Evolutionary conservation across 768 basidiomycete species (phyloP), one percentile per base, ranked within the genome.

Genomic region (Pleurotus citrinopileatus): DNA sequence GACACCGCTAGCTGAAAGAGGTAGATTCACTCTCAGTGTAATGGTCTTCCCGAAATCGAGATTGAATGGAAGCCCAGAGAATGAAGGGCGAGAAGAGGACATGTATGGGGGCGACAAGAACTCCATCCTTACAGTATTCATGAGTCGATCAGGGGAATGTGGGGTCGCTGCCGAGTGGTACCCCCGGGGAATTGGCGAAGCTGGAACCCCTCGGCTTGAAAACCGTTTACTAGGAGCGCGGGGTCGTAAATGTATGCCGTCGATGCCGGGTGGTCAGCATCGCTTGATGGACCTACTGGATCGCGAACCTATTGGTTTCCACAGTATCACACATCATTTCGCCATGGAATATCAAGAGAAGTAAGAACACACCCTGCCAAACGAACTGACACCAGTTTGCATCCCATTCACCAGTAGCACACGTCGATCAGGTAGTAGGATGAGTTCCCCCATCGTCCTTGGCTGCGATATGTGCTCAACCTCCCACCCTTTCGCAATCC

Each of bases 401-500:
- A 67, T 77, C 12, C 77, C 78, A 43, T 76, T 77, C 5, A 75
- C 67, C 22, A 78, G 69, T 34, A 77, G 58, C 3, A 76, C 64
- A 5, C 69, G 63, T 2, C 75, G 74, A 55, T 78, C 72, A 0
- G 73, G 71, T 40, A 79, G 63, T 4, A 72, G 60, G 6, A 73
- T 57, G 54, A 70, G 57, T 44, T 73, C 72, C 10, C 65, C 62
- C 71, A 75, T 72, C 4, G 69, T 65, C 13, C 76, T 61, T 12
- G 68, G 65, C 46, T 71, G 64, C 3, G 75, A 65, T 70, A 80
- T 73, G n/a, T 58, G 61, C 47, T 80, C 78, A 27, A 78, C 72
- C 25, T 69, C 60, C 78, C 78, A 79, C 4, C 74, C 76, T 9
- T 61, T 62, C 42, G 67, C 65, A 34, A 77, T 78, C 3, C 77